These are phyloP conservation scores for Berkeleyomyces rouxiae DNA, from an alignment of 2,329 filamentous ascomycete genomes.

Conservation along the genomic window DNA sequence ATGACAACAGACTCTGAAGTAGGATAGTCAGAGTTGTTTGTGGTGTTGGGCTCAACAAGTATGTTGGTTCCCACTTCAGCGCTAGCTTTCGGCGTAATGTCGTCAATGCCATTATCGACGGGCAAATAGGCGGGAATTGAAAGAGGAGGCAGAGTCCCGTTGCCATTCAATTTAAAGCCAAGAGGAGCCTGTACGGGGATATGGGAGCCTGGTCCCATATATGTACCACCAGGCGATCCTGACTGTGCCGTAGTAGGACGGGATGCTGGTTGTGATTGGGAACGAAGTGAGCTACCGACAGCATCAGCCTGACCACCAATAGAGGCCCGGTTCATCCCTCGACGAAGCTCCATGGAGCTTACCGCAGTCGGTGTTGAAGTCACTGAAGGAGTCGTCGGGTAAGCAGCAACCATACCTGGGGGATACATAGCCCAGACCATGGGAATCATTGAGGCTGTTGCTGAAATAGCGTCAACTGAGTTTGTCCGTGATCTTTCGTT, in stretches of 20 bases:
- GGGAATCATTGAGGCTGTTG: conserved; percentile 34
- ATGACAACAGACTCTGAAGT: background rate
- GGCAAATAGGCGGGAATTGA: conserved; percentile 16
- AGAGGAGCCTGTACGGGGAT: conserved; percentile 14
- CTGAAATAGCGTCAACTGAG: conserved; percentile 44
- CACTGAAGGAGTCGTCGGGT: background rate
- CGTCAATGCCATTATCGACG: background rate
- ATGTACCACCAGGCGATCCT: background rate
- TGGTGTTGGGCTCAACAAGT: background rate
- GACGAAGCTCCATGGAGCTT: conserved; percentile 31
- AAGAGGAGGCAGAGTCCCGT: conserved; percentile 9
- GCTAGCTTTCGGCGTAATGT: background rate
- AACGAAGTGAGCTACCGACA: conserved; percentile 39
- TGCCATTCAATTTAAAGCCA: background rate
- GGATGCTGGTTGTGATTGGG: conserved; percentile 49
- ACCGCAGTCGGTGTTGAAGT: background rate
- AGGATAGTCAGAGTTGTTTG: background rate
- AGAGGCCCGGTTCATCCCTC: conserved; percentile 38
- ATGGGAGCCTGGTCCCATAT: conserved; percentile 15
- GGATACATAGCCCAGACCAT: background rate
- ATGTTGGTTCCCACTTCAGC: background rate
- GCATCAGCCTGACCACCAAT: conserved; percentile 11
- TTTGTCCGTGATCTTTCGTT: conserved; percentile 40
- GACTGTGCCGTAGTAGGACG: conserved; percentile 20
- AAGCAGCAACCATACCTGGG: background rate